Percentiles rank a stretch among this genome's conserved stretches.
Conservation (phyloP, 2,329 filamentous ascomycete species). For the Hymenoscyphus albidus region DNA sequence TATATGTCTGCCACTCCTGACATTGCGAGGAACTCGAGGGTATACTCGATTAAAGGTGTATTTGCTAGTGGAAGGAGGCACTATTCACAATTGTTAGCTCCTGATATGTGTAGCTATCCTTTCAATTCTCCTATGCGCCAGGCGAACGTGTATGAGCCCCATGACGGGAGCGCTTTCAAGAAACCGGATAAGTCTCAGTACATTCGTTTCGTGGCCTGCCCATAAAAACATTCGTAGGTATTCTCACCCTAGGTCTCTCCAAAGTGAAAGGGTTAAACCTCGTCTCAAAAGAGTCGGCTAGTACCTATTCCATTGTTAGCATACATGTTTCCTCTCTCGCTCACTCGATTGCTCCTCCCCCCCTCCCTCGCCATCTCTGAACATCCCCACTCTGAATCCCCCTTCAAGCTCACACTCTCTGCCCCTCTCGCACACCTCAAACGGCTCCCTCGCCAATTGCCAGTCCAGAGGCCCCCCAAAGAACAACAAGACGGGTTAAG, state of each 20-base stretch:
- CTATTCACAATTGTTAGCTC: constrained; percentile 41
- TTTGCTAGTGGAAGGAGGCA: constrained; percentile 93
- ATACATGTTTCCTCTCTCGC: not conserved
- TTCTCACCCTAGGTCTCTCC: constrained; percentile 78
- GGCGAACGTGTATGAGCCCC: not conserved
- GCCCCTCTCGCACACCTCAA: too few relatives aligned
- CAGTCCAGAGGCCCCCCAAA: not conserved
- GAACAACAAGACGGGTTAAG: not conserved
- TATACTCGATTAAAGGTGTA: constrained; percentile 94
- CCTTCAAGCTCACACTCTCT: not conserved
- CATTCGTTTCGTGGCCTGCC: not conserved
- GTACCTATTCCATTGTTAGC: constrained; percentile 54
- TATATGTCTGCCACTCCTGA: constrained; percentile 93
- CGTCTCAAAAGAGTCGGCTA: constrained; percentile 93
- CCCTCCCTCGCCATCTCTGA: not conserved
- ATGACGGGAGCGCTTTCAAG: not conserved
- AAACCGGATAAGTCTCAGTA: not conserved
- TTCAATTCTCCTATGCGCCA: not conserved
- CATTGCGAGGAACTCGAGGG: constrained; percentile 91
- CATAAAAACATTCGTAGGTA: not conserved
- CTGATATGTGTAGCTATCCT: not conserved
- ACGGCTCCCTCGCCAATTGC: not conserved
- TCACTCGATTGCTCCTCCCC: too few relatives aligned
- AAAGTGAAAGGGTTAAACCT: constrained; percentile 86
- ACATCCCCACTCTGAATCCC: not conserved